Conservation (phyloP, 106 monocot genomes). For the Allium cepa region DNA sequence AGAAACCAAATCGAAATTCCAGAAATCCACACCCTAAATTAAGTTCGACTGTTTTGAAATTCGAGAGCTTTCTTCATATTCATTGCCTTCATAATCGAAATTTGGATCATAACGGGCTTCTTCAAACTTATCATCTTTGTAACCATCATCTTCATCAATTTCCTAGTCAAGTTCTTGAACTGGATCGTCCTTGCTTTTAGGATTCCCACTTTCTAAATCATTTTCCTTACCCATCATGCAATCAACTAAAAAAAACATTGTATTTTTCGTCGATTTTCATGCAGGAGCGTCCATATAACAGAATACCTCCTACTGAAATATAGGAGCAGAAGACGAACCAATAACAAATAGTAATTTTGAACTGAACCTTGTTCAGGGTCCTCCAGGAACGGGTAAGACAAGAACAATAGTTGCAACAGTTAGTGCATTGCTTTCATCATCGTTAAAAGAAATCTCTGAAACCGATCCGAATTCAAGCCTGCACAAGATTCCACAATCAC, state of each 20-base stretch:
- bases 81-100: not conserved
- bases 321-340: no score
- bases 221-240: constrained; percentile 12
- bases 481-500: constrained; percentile 31
- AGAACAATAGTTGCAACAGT: no score
- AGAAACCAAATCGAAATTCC: no score
- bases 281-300: no score
- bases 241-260: no score
- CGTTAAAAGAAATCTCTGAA: constrained; percentile 29
- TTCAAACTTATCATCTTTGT: not conserved
- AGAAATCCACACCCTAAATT: no score
- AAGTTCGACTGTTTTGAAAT: no score
- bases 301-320: no score
- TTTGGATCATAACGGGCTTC: not conserved
- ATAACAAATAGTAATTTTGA: no score
- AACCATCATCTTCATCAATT: not conserved
- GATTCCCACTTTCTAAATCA: constrained; percentile 14
- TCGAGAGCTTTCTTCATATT: constrained; percentile 15
- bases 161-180: constrained; percentile 8
- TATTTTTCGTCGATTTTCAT: no score
- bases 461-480: constrained; percentile 1
- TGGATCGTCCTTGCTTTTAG: not conserved
- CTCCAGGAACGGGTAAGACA: no score
- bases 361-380: no score
- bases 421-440: constrained; percentile 22